Conservation (phyloP, 1,284 basidiomycete genomes). For the Acaromyces ingoldii region DNA sequence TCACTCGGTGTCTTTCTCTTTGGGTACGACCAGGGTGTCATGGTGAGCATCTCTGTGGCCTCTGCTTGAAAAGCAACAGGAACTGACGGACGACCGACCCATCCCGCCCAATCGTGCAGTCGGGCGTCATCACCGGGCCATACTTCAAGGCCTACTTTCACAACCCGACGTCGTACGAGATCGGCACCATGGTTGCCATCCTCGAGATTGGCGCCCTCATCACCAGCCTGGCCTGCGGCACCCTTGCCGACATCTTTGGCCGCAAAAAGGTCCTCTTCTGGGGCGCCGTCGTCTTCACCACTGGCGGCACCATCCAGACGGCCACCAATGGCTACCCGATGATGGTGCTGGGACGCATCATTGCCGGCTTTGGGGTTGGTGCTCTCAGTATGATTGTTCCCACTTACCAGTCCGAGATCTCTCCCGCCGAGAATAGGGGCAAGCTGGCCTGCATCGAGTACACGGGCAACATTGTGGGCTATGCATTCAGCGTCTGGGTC, state of each 20-base stretch:
- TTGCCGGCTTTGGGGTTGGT: conserved; percentile 90
- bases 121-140: conserved; percentile 87
- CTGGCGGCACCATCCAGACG: conserved; percentile 86
- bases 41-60: no score
- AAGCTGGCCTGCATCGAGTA: conserved; percentile 85
- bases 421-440: conserved; percentile 72
- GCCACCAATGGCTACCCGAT: conserved; percentile 73
- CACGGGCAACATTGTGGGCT: conserved; percentile 78
- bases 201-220: conserved; percentile 72
- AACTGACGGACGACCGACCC: no score
- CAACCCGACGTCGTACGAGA: conserved; percentile 61
- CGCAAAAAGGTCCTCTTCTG: conserved; percentile 78
- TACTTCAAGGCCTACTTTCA: conserved; percentile 65
- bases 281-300: conserved; percentile 79
- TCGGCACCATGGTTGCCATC: conserved; percentile 75
- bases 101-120: no score
- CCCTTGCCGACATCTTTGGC: conserved; percentile 79
- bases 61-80: no score
- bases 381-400: conserved; percentile 88
- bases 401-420: conserved; percentile 95
- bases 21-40: conserved; percentile 52
- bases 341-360: conserved; percentile 82
- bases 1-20: conserved; percentile 83
- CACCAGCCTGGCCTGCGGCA: conserved; percentile 83
- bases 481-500: conserved; percentile 72